Evolutionary conservation across 345 rosid genomes (phyloP), one percentile per base, ranked within the genome.

Genomic region (Populus simonii): DNA sequence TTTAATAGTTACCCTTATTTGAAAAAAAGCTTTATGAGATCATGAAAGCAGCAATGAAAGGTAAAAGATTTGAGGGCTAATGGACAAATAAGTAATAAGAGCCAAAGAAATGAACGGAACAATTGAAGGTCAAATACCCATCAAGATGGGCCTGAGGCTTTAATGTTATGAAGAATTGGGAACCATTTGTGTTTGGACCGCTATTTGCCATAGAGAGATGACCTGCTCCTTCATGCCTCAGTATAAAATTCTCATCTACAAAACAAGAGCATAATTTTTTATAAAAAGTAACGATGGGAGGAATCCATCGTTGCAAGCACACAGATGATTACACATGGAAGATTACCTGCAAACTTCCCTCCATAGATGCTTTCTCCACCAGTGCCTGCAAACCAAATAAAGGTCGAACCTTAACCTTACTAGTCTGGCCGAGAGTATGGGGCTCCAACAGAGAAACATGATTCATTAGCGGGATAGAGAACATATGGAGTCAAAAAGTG

Each of bases 361-460:
- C 97, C 99, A 66, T 90, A 96, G 78, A 94, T 92, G 79, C 98
- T 92, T 87, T 96, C 98, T 78, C 99, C 99, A 73, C 99, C 99
- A 74, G 99, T 92, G 90, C 98, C 99, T 96, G 94, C 92, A 91
- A 88, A 88, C 85, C 89, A 96, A 89, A 82, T 71, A 88, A 87
- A 85, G 76, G 82, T 73, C 27, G 77, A 74, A 85, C 88, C 87
- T 89, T 85, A 74, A 85, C 88, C 87, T 89, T 86, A 86, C 83
- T 85, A 76, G 76, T 91, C 87, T 77, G 83, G 87, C 85, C 85
- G 82, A 83, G 79, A 74, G 72, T 80, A 82, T 80, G 76, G 76
- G 86, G 81, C 85, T 81, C 83, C 84, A 85, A 82, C 78, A 81
- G 71, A 80, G 80, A 76, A 74, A 68, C 73, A 76, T 73, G 83